Evolutionary conservation across 2,329 filamentous ascomycete genomes (phyloP).

Genomic region (Phialocephala subalpina): DNA sequence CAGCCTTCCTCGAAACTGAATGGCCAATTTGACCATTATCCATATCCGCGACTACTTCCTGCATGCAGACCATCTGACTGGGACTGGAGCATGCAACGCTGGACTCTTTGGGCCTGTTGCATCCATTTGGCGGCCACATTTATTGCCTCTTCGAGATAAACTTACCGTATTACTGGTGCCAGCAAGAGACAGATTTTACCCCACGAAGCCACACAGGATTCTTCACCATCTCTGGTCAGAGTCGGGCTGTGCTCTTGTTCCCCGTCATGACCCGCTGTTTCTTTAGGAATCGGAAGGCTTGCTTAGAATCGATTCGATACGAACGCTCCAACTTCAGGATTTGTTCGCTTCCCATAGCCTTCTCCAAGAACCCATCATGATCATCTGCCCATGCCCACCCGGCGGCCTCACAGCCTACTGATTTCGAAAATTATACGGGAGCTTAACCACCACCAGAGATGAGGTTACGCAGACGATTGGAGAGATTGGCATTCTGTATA

Average conservation of each 20-base stretch:
- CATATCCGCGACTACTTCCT: constrained; percentile 1
- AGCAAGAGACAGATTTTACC: constrained; percentile 5
- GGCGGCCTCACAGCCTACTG: constrained; percentile 23
- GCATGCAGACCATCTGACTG: constrained; percentile 16
- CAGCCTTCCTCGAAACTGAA: constrained; percentile 4
- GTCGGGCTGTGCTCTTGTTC: constrained; percentile 11
- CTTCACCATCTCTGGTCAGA: constrained; percentile 3
- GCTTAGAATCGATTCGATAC: constrained; percentile 21
- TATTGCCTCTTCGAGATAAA: neutral
- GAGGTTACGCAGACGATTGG: neutral
- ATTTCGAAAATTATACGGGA: constrained; percentile 22
- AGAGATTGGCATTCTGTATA: neutral
- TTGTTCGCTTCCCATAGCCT: neutral
- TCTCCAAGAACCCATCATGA: constrained; percentile 15
- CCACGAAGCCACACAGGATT: constrained; percentile 24
- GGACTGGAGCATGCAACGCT: constrained; percentile 20
- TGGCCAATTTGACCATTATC: constrained; percentile 5
- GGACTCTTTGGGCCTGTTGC: constrained; percentile 26
- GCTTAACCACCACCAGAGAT: neutral
- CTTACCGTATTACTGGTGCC: neutral
- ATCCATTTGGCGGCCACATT: constrained; percentile 8
- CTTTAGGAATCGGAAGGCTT: constrained; percentile 11
- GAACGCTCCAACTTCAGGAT: constrained; percentile 1
- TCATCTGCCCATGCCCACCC: constrained; percentile 29
- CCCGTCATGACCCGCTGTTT: constrained; percentile 21